Conservation (phyloP, 805 yeast species). For the Candida tallmaniae region DNA sequence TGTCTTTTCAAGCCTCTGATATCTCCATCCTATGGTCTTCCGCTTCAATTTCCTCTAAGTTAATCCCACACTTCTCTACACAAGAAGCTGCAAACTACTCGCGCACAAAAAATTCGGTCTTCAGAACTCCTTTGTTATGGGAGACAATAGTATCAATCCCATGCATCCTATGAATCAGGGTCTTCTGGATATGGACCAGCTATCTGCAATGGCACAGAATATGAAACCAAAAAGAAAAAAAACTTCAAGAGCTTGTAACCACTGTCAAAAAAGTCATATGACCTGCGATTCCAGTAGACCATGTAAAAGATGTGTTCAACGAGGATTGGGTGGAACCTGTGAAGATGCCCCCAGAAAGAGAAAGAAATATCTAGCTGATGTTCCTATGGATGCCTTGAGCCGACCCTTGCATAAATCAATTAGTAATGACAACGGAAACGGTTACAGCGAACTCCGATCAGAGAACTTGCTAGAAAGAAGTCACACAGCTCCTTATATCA, state of each 20-base stretch:
- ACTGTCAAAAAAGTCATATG: constrained; percentile 87
- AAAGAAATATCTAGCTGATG: constrained; percentile 74
- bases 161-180: too few species aligned
- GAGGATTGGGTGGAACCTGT: constrained; percentile 68
- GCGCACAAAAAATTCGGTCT: too few species aligned
- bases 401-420: constrained; percentile 4
- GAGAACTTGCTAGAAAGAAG: background rate
- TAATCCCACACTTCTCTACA: too few species aligned
- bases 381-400: constrained; percentile 24
- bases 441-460: background rate
- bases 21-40: too few species aligned
- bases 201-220: too few species aligned
- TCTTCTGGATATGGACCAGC: too few species aligned
- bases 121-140: background rate
- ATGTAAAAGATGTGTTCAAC: constrained; percentile 69
- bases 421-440: constrained; percentile 1
- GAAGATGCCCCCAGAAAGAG: constrained; percentile 86
- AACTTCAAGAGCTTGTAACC: constrained; percentile 83
- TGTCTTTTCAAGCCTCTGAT: too few species aligned
- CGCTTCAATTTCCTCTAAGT: too few species aligned
- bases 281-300: constrained; percentile 87
- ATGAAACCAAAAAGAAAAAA: constrained; percentile 45
- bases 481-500: constrained; percentile 3
- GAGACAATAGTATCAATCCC: background rate
- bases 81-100: too few species aligned